These are phyloP conservation scores for Martiniozyma abietophila DNA, from an alignment of 805 yeast genomes.

Conservation along the genomic window DNA sequence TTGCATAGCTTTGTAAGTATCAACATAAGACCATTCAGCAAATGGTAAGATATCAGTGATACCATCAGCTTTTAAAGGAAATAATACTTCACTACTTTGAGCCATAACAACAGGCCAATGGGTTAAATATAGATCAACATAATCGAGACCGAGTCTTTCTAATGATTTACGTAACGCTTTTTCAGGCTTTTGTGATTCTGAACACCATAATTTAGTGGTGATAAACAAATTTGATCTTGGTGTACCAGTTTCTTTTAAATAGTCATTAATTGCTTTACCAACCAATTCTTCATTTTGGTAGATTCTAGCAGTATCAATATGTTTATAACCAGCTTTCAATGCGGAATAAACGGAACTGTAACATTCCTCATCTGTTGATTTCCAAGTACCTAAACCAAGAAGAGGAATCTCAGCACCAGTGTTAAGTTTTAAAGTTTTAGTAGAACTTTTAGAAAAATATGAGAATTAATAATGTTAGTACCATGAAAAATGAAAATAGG, in stretches of 20 bases:
- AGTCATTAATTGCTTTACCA: conserved; percentile 46
- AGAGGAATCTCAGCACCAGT: conserved; percentile 14
- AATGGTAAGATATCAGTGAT: conserved; percentile 24
- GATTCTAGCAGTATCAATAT: conserved; percentile 68
- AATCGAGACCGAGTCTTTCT: conserved; percentile 42
- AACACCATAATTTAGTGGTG: conserved; percentile 56
- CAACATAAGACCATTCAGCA: conserved; percentile 31
- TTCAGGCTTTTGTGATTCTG: conserved; percentile 30
- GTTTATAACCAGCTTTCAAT: conserved; percentile 58
- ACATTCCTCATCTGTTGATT: conserved; percentile 32
- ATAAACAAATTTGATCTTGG: conserved; percentile 48
- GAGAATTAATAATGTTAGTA: too few relatives aligned
- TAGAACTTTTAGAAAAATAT: too few relatives aligned
- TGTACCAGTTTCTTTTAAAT: conserved; percentile 42
- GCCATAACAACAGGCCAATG: conserved; percentile 55
- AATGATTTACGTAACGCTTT: conserved; percentile 44
- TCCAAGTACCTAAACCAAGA: conserved; percentile 17
- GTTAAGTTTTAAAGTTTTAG: conserved; percentile 6
- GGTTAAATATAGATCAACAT: conserved; percentile 55
- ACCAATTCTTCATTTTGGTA: conserved; percentile 55
- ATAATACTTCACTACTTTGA: conserved; percentile 29
- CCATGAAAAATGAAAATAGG: too few relatives aligned
- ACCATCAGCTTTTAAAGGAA: conserved; percentile 30
- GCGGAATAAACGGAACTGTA: conserved; percentile 52
- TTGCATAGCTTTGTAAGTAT: conserved; percentile 64